These are phyloP conservation scores for Elsinoe perseae DNA, from an alignment of 2,329 filamentous ascomycete species.

Conservation along the genomic window DNA sequence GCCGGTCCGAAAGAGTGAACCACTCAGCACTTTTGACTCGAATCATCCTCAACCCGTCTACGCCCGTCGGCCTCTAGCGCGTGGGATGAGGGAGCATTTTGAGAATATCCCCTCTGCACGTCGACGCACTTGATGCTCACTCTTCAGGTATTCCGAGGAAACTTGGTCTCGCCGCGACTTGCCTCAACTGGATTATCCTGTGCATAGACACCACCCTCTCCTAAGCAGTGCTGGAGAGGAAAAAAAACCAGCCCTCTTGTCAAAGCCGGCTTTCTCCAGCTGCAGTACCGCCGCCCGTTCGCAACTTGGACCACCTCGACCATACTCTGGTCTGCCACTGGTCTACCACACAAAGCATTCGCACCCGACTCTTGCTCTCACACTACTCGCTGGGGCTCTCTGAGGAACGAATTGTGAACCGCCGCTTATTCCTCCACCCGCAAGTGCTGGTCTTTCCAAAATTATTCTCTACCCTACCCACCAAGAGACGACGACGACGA, in stretches of 20 bases:
- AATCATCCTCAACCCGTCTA: neutral
- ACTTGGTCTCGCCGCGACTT: neutral
- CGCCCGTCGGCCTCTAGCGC: neutral
- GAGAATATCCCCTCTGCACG: neutral
- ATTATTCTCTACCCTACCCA: constrained; percentile 2
- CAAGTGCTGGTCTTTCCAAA: neutral
- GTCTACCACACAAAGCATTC: no score
- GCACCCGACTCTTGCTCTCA: neutral
- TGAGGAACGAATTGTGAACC: neutral
- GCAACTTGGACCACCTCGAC: constrained; percentile 7
- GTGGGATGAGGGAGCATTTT: constrained; percentile 10
- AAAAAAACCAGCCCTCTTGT: constrained; percentile 6
- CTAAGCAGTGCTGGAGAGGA: no score
- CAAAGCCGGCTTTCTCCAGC: constrained; percentile 11
- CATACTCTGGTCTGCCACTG: neutral
- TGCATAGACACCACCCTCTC: neutral
- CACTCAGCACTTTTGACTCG: neutral
- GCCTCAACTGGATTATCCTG: neutral
- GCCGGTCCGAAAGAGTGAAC: constrained; percentile 12
- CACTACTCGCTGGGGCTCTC: neutral
- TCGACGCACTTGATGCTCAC: no score
- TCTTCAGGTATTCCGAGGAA: neutral
- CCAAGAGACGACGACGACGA: neutral
- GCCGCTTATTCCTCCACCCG: neutral
- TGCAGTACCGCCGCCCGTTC: constrained; percentile 1